Evolutionary conservation across 805 yeast species (phyloP).

Genomic region (Kregervanrija pseudodelftensis): DNA sequence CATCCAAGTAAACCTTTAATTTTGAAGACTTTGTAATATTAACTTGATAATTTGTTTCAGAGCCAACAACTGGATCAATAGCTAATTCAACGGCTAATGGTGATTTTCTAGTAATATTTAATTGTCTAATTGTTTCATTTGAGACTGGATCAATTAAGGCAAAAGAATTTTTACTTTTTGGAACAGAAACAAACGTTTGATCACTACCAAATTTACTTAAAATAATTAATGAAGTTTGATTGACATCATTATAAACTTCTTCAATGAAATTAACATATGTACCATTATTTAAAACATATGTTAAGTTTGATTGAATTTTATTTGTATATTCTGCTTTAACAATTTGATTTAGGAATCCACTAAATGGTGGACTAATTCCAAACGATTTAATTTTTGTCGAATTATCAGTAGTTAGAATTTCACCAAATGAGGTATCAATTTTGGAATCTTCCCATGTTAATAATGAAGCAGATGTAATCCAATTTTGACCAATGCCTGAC

Average conservation of each 20-base stretch:
- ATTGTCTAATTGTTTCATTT: slow-evolving; percentile 13
- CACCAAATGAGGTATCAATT: slow-evolving; percentile 35
- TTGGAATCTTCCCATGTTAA: slow-evolving; percentile 44
- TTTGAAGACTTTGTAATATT: slow-evolving; percentile 18
- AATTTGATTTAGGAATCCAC: slow-evolving; percentile 32
- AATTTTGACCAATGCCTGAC: slow-evolving; percentile 41
- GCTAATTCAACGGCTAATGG: slow-evolving; percentile 25
- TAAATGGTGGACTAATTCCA: slow-evolving; percentile 32
- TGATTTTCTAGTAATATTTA: slow-evolving; percentile 17
- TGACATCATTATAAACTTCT: slow-evolving; percentile 24
- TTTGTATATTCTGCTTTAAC: slow-evolving; percentile 31
- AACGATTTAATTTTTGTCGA: slow-evolving; percentile 24
- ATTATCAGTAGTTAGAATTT: slow-evolving; percentile 24
- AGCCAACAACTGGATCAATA: slow-evolving; percentile 14
- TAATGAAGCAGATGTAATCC: slow-evolving; percentile 55
- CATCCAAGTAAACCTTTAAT: slow-evolving; percentile 14
- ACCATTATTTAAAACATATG: slow-evolving; percentile 34
- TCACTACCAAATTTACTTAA: slow-evolving; percentile 33
- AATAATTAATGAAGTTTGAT: slow-evolving; percentile 32
- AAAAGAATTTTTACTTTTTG: slow-evolving; percentile 20
- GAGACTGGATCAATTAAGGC: slow-evolving; percentile 18
- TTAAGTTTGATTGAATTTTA: slow-evolving; percentile 28
- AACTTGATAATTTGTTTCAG: slow-evolving; percentile 24
- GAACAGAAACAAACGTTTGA: slow-evolving; percentile 26
- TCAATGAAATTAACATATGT: slow-evolving; percentile 25